Evolutionary conservation across 306 rosid genomes (phyloP).

Genomic region (Fragaria vesca): DNA sequence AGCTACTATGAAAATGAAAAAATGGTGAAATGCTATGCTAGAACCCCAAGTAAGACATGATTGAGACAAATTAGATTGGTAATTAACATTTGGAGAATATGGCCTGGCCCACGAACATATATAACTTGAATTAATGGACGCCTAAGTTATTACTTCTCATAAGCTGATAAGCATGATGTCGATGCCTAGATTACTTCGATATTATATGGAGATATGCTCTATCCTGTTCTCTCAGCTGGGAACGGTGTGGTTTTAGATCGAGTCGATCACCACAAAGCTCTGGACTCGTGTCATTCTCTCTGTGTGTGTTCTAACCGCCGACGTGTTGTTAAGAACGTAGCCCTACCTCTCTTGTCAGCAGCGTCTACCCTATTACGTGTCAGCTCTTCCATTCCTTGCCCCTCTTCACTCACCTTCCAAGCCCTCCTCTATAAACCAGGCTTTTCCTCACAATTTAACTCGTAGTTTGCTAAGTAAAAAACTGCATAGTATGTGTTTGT

Average conservation of each 20-base stretch:
- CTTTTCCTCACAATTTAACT: background rate
- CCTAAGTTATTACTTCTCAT: no score
- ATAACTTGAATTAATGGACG: no score
- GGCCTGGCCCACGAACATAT: no score
- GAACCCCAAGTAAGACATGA: no score
- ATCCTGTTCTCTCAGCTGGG: background rate
- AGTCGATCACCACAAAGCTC: background rate
- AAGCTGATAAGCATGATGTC: no score
- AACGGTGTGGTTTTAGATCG: background rate
- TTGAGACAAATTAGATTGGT: no score
- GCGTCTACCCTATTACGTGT: constrained; percentile 19
- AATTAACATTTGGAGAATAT: no score
- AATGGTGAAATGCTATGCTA: no score
- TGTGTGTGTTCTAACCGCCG: background rate
- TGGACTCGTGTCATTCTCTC: background rate
- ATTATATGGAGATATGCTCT: background rate
- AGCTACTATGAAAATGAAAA: no score
- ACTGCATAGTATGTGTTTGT: background rate
- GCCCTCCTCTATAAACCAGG: background rate
- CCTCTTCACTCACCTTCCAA: background rate
- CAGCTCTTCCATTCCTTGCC: background rate
- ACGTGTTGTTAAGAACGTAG: background rate
- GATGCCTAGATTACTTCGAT: no score
- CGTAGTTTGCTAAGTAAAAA: background rate
- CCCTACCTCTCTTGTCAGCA: background rate